Percentiles rank a stretch among this genome's conserved stretches.
phyloP scores from a whole-genome alignment of 129 eudicot genomes.

The Calendula officinalis region DNA sequence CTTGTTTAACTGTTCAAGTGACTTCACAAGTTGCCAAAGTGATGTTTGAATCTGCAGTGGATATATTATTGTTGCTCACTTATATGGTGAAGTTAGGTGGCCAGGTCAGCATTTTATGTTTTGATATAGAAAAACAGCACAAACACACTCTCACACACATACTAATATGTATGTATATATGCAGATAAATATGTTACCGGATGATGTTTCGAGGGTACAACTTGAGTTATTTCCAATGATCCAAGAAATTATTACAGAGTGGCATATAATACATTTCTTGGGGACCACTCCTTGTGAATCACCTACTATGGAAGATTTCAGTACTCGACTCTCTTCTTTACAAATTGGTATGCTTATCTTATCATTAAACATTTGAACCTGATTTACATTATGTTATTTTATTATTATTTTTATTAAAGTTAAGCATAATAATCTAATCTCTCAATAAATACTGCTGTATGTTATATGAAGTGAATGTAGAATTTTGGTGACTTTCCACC shows the following conservation, averaged over 20 bases:
- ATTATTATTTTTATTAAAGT: not conserved
- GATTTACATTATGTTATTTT: no score
- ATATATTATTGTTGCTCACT: slow-evolving; percentile 64
- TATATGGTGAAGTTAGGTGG: slow-evolving; percentile 84
- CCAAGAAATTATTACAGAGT: slow-evolving; percentile 77
- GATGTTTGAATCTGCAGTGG: slow-evolving; percentile 89
- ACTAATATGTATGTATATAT: slow-evolving; percentile 24
- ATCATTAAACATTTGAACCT: not conserved
- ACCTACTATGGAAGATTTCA: slow-evolving; percentile 77
- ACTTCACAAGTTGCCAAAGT: slow-evolving; percentile 83
- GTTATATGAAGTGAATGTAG: not conserved
- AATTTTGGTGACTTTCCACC: not conserved
- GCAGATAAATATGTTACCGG: slow-evolving; percentile 79
- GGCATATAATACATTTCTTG: slow-evolving; percentile 86
- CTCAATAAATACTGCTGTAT: not conserved
- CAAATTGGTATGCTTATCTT: slow-evolving; percentile 59
- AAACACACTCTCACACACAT: not conserved
- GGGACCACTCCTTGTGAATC: slow-evolving; percentile 83
- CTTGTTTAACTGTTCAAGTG: slow-evolving; percentile 61
- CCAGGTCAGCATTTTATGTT: slow-evolving; percentile 52
- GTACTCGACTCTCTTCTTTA: slow-evolving; percentile 73
- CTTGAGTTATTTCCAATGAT: slow-evolving; percentile 81
- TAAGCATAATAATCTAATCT: not conserved
- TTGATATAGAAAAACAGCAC: slow-evolving; percentile 1
- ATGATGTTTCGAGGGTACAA: slow-evolving; percentile 76